Base-by-base conservation (phyloP, 345 rosid genomes). In the Acer campestre region DNA sequence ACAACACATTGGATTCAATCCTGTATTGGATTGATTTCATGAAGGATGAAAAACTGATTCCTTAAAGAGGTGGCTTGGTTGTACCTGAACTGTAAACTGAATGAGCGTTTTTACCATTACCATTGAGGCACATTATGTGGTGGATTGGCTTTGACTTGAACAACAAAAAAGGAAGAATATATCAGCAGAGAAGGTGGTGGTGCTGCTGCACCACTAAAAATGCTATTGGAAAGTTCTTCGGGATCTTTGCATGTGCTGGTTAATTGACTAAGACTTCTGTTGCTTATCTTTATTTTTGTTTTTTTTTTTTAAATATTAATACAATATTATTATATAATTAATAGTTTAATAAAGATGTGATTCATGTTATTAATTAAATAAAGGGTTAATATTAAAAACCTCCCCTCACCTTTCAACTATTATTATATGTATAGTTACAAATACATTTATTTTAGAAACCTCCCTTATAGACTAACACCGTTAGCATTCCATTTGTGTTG, bases 1-100 rank as follows among this genome's bases (percentile, higher is more conserved):
- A 78, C 75, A 76, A 85, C 70, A 89, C 92, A 23, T 75, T 86
- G 65, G 94, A 93, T 67, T 89, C 98, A 0, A 83, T 91, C 82
- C 61, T 85, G 90, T 84, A 86, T 83, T 95, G 97, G 92, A 79
- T 95, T 75, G 93, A 95, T 81, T 78, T 81, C 61, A 91, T 91
- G 98, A 91, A 88, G 79, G 81, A 77, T 31, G 95, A 88, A 70
- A 95, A 83, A 46, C 76, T 89, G 68, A 86, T 93, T 48, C 97
- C 95, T 58, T 78, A 46, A 46, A 75, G 65, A 73, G 61, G n/a
- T 14, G 38, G 61, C 56, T 73, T 40, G 38, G 38, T 35, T 35
- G 6, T 35, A 35, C 38, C 38, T 4, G 38, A 4, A 6, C 4
- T 0, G 6, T 35, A 4, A 6, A 4, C 38, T 35, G 38, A 0